Conservation (phyloP, 768 basidiomycete species). For the Cystoderma amianthinum region DNA sequence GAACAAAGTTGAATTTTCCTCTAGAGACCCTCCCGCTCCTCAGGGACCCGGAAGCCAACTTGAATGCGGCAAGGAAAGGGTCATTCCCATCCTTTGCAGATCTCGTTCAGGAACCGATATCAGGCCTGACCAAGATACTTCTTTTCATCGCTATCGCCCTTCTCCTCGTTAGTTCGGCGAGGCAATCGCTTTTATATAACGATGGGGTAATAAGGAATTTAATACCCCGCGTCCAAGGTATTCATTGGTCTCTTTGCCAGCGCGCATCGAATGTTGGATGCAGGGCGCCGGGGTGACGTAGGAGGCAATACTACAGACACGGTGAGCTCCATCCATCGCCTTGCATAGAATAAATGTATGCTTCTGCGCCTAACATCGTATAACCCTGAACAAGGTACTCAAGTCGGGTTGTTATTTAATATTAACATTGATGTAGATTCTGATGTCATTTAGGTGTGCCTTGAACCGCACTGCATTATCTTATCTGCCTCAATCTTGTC, state of each 20-base stretch:
- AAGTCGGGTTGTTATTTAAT: constrained; percentile 4
- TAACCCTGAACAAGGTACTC: constrained; percentile 45
- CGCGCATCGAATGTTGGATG: constrained; percentile 71
- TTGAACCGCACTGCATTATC: constrained; percentile 73
- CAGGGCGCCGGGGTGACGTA: constrained; percentile 17
- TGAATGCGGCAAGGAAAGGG: too few species aligned
- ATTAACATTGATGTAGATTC: not conserved
- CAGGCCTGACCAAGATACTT: constrained; percentile 77
- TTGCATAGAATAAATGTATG: constrained; percentile 24
- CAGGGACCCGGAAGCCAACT: too few species aligned
- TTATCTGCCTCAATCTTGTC: constrained; percentile 79
- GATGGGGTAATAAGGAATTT: not conserved
- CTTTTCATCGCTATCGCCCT: constrained; percentile 69
- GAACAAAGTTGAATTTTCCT: too few species aligned
- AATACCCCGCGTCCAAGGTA: constrained; percentile 34
- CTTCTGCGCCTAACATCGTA: constrained; percentile 47
- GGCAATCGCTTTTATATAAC: constrained; percentile 6
- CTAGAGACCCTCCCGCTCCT: too few species aligned
- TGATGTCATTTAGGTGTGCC: constrained; percentile 62
- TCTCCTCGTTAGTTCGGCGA: constrained; percentile 66
- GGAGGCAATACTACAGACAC: constrained; percentile 8
- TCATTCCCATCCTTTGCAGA: constrained; percentile 47
- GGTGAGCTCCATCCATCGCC: constrained; percentile 29
- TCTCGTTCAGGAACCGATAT: constrained; percentile 70
- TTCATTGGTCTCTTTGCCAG: constrained; percentile 94